Percentiles rank a stretch among this genome's conserved stretches.
phyloP scores from a whole-genome alignment of 177 flowering plant genomes.

The Vitis hybrid region DNA sequence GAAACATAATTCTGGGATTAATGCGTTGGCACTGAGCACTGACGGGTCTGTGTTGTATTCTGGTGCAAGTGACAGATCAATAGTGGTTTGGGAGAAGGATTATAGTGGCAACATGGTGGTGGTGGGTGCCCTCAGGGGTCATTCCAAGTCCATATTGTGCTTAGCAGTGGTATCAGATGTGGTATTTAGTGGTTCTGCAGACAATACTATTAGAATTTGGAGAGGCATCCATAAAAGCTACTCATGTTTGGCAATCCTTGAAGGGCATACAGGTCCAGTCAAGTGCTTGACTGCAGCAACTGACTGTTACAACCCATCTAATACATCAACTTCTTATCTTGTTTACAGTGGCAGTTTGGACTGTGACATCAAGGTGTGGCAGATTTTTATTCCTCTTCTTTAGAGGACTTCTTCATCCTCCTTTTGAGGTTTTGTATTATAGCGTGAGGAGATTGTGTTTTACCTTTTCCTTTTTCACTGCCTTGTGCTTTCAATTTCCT shows the following conservation, averaged over 20 bases:
- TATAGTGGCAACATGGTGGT: constrained; percentile 40
- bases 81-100: constrained; percentile 66
- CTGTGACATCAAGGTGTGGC: constrained; percentile 78
- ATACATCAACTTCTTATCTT: constrained; percentile 15
- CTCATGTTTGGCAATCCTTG: constrained; percentile 64
- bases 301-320: constrained; percentile 18
- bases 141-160: constrained; percentile 68
- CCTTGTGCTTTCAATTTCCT: no score
- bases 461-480: not conserved
- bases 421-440: not conserved
- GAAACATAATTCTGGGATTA: constrained; percentile 71
- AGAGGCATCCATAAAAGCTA: constrained; percentile 38
- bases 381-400: constrained; percentile 35
- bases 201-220: constrained; percentile 79
- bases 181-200: constrained; percentile 85
- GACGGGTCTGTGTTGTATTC: constrained; percentile 68
- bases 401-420: constrained; percentile 5
- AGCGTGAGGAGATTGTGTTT: not conserved
- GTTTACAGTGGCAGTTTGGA: constrained; percentile 82
- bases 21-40: constrained; percentile 61
- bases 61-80: constrained; percentile 74
- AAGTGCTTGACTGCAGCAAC: constrained; percentile 63
- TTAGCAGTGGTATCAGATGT: constrained; percentile 53
- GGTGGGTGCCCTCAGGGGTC: constrained; percentile 73
- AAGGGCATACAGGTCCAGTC: constrained; percentile 78